Conservation (phyloP, 345 rosid species). For the Psidium guajava region DNA sequence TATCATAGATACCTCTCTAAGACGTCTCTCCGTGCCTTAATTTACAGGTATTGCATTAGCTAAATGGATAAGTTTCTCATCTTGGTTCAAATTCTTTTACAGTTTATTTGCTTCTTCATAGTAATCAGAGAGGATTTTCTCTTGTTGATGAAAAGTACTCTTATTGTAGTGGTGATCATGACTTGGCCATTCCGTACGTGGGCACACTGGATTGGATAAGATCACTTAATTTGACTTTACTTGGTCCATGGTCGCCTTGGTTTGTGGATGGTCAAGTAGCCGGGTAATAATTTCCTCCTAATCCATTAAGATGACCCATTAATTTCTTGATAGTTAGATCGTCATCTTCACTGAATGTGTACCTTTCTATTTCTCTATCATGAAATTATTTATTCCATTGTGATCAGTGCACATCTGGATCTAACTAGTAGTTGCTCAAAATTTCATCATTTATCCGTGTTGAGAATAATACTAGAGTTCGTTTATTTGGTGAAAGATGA, state of each 20-base stretch:
- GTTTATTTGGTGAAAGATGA: too few species aligned
- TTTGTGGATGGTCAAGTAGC: conserved; percentile 14
- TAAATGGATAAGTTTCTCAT: not conserved
- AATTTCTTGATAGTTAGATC: not conserved
- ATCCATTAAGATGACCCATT: not conserved
- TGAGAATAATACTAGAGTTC: not conserved
- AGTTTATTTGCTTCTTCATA: not conserved
- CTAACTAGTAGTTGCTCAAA: not conserved
- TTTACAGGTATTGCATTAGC: conserved; percentile 5
- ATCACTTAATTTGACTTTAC: conserved; percentile 9
- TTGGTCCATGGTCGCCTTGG: conserved; percentile 17
- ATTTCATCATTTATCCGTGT: not conserved
- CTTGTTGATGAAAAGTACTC: not conserved
- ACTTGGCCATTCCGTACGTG: conserved; percentile 6
- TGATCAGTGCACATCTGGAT: not conserved
- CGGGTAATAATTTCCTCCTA: not conserved
- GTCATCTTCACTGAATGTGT: not conserved
- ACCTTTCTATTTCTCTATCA: not conserved
- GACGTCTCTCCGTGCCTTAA: conserved; percentile 10
- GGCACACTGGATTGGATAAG: conserved; percentile 21
- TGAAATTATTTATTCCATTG: not conserved
- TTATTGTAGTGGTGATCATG: conserved; percentile 24
- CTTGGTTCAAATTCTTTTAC: not conserved
- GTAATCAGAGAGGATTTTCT: not conserved
- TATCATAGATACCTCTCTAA: conserved; percentile 11